Base-by-base conservation (phyloP, 768 basidiomycete species). In the Termitomyces bulborhizus region DNA sequence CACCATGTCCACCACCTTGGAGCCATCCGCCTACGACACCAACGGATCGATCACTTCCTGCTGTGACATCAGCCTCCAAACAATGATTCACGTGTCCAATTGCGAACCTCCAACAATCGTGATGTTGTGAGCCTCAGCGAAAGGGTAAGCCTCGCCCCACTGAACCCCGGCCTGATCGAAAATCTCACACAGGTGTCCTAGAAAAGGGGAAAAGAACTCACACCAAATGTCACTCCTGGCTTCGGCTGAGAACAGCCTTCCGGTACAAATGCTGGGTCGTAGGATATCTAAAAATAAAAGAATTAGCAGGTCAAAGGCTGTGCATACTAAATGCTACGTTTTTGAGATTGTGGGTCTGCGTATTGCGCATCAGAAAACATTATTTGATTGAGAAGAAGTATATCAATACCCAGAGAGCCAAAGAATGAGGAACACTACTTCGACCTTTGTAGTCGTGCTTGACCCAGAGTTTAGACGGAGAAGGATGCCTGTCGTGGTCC, bases 371-470 rank as follows among this genome's bases (percentile, higher is more conserved):
- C 37, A 29, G 16, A 4, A 27, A 49, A 39, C 12, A 11, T 18
- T 18, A 36, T 26, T 12, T 12, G 24, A 49, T 39, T 27, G 26
- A 50, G 32, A 48, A 24, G 24, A 16, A 18, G 6, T 12, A n/a
- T 2, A 11, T 27, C 18, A 4, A 55, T 63, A 79, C 76, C 78
- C 78, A 80, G 24, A 80, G 61, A 47, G 69, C 73, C 7, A 78
- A 60, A 29, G 78, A 73, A 7, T 69, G 65, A 9, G 70, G 74
- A 8, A 72, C 76, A 51, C 75, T 76, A 57, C 78, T 79, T 15
- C 78, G 67, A 15, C 77, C 78, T 55, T 71, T 74, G 61, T 77
- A 78, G 57, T 80, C 78, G 54, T 80, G 78, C 78, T 79, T 16
- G 16, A 31, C 34, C 21, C 13, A 31, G 2, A 26, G 37, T n/a